Evolutionary conservation across 257 asterid species (phyloP), one percentile per base, ranked within the genome.

Genomic region (Handroanthus guayacan): DNA sequence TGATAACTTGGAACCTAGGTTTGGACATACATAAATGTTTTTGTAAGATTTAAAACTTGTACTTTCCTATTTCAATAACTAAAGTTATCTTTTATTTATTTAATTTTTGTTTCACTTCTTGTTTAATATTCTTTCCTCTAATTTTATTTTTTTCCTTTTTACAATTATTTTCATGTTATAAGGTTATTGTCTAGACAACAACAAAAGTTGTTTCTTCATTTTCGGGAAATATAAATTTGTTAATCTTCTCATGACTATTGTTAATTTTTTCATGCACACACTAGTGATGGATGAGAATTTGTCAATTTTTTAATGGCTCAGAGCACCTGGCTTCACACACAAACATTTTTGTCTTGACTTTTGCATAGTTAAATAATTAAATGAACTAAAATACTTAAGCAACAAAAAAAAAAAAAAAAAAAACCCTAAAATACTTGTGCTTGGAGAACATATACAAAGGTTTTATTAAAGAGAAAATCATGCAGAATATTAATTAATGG

Each of bases 381-480:
- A n/a, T n/a, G n/a, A n/a, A n/a, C n/a, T n/a, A n/a, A n/a, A n/a
- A n/a, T n/a, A n/a, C n/a, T n/a, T n/a, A n/a, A n/a, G n/a, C n/a
- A n/a, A n/a, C n/a, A n/a, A n/a, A n/a, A n/a, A n/a, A n/a, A n/a
- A n/a, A n/a, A n/a, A n/a, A n/a, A n/a, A n/a, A n/a, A n/a, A n/a
- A n/a, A n/a, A n/a, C n/a, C n/a, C n/a, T n/a, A n/a, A 51, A 16
- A 20, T 36, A 5, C 3, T 9, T 34, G 47, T 64, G 74, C 17
- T 62, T 62, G 63, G 63, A 56, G 82, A 72, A 72, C 69, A 72
- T 63, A 76, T 73, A 62, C 79, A 72, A 66, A 79, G 70, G 25
- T 37, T 1, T 12, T n/a, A 56, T 66, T 37, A 66, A 76, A 71
- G 78, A 41, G 43, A 62, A 50, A 62, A n/a, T 52, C 18, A 14